Base-by-base conservation (phyloP, 2,329 filamentous ascomycete genomes). In the Pseudopyricularia javanii region DNA sequence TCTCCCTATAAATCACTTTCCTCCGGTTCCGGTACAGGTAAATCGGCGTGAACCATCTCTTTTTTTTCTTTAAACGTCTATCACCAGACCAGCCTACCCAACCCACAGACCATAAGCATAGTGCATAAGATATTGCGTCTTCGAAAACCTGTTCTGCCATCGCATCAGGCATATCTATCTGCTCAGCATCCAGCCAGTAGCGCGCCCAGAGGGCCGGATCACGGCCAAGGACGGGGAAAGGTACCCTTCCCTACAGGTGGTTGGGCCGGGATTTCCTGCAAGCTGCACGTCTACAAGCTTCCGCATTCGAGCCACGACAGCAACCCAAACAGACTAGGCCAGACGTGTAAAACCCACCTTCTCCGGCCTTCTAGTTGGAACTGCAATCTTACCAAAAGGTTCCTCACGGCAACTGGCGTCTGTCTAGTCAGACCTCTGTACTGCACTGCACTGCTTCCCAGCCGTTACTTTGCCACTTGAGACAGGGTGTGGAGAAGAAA, bases 241-340 rank as follows among this genome's bases (percentile, higher is more conserved):
- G 9, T 43, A 43, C n/a, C n/a, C n/a, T n/a, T n/a, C 37, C 17
- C 17, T 43, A 43, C 34, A 20, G 49, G 56, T 56, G 56, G 64
- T 64, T 64, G 62, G 62, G 62, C 61, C 37, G 37, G 37, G 37
- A 20, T 20, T 20, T 59, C 59, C 62, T 63, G 62, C 62, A 63
- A 53, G 58, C 62, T 62, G 60, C 59, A 63, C 59, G 33, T 22
- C 32, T 30, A 56, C 51, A 51, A 55, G 62, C 62, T 20, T 43
- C 62, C 61, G 66, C 66, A 69, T 67, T 68, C 66, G 66, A 68
- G 66, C 66, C 66, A 69, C 66, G 66, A 68, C 66, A 68, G 59
- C 60, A 56, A 20, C 37, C 37, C 37, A 43, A 20, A 3, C 37
- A 43, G 37, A 43, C 37, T 43, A 43, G 37, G 22, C 37, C 22